Percentiles rank a stretch among this genome's conserved stretches.
phyloP scores from a whole-genome alignment of 2,329 filamentous ascomycete species.

The Trichophyton mentagrophytes region DNA sequence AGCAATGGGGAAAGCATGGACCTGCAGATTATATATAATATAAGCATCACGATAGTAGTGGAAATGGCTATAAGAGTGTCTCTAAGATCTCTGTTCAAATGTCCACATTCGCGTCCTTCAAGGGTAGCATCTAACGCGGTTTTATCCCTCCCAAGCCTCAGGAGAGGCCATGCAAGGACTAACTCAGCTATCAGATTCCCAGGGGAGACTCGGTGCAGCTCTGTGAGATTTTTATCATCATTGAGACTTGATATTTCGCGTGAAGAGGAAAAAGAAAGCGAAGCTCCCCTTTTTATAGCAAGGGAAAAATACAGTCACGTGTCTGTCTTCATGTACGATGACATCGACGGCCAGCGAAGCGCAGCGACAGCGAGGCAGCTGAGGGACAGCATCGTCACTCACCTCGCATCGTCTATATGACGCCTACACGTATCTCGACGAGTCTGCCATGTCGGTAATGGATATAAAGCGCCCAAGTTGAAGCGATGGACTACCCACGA shows the following conservation, averaged over 20 bases:
- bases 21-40: too few relatives aligned
- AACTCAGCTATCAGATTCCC: slow-evolving; percentile 20
- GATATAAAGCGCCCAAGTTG: background rate
- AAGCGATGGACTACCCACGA: background rate
- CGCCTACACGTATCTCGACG: background rate
- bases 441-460: background rate
- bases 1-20: too few relatives aligned
- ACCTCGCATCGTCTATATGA: background rate
- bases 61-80: slow-evolving; percentile 15
- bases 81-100: slow-evolving; percentile 38
- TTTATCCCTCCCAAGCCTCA: slow-evolving; percentile 25
- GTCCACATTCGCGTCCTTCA: slow-evolving; percentile 24
- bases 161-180: slow-evolving; percentile 21
- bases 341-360: background rate
- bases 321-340: background rate
- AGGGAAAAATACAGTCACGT: slow-evolving; percentile 2
- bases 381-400: background rate
- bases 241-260: slow-evolving; percentile 19
- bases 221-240: slow-evolving; percentile 27
- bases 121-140: slow-evolving; percentile 16
- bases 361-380: background rate
- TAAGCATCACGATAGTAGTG: too few relatives aligned
- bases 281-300: background rate
- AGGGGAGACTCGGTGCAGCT: slow-evolving; percentile 26
- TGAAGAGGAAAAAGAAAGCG: too few relatives aligned